Percentiles rank a stretch among this genome's conserved stretches.
phyloP scores from a whole-genome alignment of 2,329 filamentous ascomycete species.

The Leptographium procerum region DNA sequence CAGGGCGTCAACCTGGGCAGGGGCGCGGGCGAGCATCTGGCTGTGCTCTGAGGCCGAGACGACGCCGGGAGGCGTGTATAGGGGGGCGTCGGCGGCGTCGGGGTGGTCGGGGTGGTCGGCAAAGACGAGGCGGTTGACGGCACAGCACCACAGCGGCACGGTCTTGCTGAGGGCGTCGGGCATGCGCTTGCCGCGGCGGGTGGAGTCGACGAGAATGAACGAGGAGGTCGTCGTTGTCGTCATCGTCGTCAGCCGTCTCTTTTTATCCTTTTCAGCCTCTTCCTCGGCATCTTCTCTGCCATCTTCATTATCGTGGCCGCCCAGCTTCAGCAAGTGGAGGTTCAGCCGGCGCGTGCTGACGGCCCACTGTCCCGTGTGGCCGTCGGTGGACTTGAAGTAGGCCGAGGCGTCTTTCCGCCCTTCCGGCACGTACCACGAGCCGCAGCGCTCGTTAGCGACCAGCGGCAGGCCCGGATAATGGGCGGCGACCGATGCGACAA shows the following conservation, averaged over 20 bases:
- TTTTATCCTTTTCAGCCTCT: too few relatives aligned
- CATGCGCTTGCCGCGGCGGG: constrained; percentile 72
- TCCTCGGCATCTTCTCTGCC: too few relatives aligned
- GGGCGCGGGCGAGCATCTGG: constrained; percentile 58
- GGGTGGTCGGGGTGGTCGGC: constrained; percentile 29
- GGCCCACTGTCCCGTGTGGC: constrained; percentile 80
- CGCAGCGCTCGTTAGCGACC: constrained; percentile 88
- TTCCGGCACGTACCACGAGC: constrained; percentile 82
- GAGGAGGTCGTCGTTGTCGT: too few relatives aligned
- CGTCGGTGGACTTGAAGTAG: constrained; percentile 98
- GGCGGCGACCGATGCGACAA: constrained; percentile 52
- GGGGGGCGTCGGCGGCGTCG: constrained; percentile 18
- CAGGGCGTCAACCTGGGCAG: constrained; percentile 41
- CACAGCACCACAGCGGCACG: constrained; percentile 83
- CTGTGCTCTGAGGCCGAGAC: constrained; percentile 65
- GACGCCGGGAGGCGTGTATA: constrained; percentile 62
- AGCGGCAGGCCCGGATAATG: constrained; percentile 45
- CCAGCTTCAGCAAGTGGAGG: constrained; percentile 61
- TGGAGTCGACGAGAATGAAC: constrained; percentile 85
- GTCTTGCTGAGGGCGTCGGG: constrained; percentile 92
- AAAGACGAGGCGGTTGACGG: constrained; percentile 72
- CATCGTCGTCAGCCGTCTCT: too few relatives aligned
- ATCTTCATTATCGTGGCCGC: too few relatives aligned
- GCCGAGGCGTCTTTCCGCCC: constrained; percentile 51
- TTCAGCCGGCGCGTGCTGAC: constrained; percentile 82